Evolutionary conservation across 176 grass and related monocot genomes (phyloP), one percentile per base, ranked within the genome.

Genomic region (Alloteropsis semialata): DNA sequence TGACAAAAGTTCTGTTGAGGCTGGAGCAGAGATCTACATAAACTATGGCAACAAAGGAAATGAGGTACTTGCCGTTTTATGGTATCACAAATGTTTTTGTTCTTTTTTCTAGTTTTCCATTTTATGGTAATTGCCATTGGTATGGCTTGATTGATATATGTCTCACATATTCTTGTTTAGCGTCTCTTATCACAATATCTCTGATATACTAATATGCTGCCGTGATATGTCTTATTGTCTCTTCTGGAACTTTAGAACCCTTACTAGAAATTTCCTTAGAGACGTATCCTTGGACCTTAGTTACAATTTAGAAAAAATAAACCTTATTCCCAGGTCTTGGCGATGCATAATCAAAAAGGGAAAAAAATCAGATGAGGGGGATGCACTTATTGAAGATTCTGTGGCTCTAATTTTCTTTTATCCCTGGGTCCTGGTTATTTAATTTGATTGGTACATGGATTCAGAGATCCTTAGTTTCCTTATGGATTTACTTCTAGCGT

Each of bases 11-110:
- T 79, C 44, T 72, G 55, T 86, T 84, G 83, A 84, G 69, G 28
- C 81, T 88, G 92, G 78, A 50, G 81, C 90, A 85, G 96, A 98
- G 88, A 91, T 98, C 84, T 66, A 74, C 58, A 98, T 98, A 87
- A 98, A 90, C 75, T 98, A 98, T 74, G 96, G 96, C 50, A 95
- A 93, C 79, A 98, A 98, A 91, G 92, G 96, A 84, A 98, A 98
- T 74, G 96, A 98, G 96, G 96, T 95, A 69, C 54, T n/a, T n/a
- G n/a, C n/a, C n/a, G n/a, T n/a, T 61, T 77, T 77, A 61, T 30
- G 34, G n/a, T n/a, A n/a, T n/a, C 29, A 1, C 27, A 0, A 56
- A 22, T 39, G 19, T 54, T 15, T 15, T 21, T 60, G 13, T 75
- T 21, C 12, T 59, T 61, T 8, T 32, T 42, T 37, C 58, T 80